phyloP scores from a whole-genome alignment of 2,329 filamentous ascomycete genomes.

The Microsporum canis region DNA sequence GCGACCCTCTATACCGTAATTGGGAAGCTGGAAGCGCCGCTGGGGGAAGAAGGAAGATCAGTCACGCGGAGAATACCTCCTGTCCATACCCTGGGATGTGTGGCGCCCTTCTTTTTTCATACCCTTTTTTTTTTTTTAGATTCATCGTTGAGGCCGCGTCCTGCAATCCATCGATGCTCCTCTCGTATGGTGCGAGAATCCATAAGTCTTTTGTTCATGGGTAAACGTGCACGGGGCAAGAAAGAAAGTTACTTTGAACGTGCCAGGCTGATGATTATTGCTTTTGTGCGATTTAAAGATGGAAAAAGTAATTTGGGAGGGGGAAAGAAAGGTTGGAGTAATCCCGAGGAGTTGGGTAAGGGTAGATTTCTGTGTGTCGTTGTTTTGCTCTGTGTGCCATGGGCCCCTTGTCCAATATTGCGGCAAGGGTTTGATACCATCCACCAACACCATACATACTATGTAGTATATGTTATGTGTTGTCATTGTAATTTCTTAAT shows the following conservation, averaged over 20 bases:
- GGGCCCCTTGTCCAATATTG: not conserved
- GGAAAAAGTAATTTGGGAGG: not conserved
- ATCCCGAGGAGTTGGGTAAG: conserved; percentile 2
- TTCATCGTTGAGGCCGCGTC: not conserved
- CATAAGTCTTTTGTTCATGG: not conserved
- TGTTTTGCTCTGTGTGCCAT: not conserved
- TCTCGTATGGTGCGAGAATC: not conserved
- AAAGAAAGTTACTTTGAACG: conserved; percentile 1
- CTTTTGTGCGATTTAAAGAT: conserved; percentile 2
- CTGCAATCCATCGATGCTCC: not conserved
- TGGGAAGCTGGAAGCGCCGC: conserved; percentile 6
- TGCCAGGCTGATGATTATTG: conserved; percentile 2
- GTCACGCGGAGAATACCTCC: not conserved
- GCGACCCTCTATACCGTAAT: conserved; percentile 1
- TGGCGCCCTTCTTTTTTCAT: not conserved
- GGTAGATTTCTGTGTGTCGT: conserved; percentile 4
- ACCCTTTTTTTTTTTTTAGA: not conserved
- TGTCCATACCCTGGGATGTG: not conserved
- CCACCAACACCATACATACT: not conserved
- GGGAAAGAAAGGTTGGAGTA: not conserved
- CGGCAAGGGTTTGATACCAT: not conserved
- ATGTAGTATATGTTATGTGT: not conserved
- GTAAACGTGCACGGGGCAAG: not conserved
- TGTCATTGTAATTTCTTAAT: not conserved
- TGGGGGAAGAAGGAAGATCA: not conserved